These are phyloP conservation scores for Xerocomellus dryophilus DNA, from an alignment of 768 basidiomycete genomes.

Conservation along the genomic window DNA sequence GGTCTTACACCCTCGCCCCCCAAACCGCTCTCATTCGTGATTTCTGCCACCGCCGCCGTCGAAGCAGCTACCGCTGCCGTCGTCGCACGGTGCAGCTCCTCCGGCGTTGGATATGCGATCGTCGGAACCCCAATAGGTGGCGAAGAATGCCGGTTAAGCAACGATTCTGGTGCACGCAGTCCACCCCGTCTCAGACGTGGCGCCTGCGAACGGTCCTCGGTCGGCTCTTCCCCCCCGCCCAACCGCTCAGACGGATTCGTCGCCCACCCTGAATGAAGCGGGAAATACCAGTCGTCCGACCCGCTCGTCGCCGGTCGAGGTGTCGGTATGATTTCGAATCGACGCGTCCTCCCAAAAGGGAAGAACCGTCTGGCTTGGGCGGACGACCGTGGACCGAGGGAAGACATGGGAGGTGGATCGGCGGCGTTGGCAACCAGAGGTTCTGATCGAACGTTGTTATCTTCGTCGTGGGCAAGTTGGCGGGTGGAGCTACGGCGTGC, in stretches of 20 bases:
- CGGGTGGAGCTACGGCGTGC: constrained; percentile 55
- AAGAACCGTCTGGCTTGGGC: constrained; percentile 51
- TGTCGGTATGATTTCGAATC: constrained; percentile 38
- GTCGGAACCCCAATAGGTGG: constrained; percentile 27
- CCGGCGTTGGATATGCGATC: constrained; percentile 21
- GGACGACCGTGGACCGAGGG: constrained; percentile 13
- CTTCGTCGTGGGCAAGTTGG: constrained; percentile 31
- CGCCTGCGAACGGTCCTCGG: constrained; percentile 35
- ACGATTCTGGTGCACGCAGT: constrained; percentile 59
- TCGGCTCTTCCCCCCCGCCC: constrained; percentile 29
- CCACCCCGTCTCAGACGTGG: constrained; percentile 69
- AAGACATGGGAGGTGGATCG: constrained; percentile 1
- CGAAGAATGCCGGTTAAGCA: constrained; percentile 48
- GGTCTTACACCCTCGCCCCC: not conserved
- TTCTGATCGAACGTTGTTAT: constrained; percentile 13
- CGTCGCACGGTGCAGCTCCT: constrained; percentile 21
- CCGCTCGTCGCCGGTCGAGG: constrained; percentile 28
- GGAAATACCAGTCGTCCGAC: constrained; percentile 35
- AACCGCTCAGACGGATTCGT: constrained; percentile 16
- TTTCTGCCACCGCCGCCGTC: not conserved
- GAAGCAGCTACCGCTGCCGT: constrained; percentile 6
- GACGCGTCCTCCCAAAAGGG: constrained; percentile 47
- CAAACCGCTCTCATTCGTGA: constrained; percentile 8
- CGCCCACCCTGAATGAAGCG: constrained; percentile 24
- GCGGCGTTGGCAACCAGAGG: not conserved